These are phyloP conservation scores for Sextonia rubra DNA, from an alignment of 164 flowering plant genomes.

Conservation along the genomic window DNA sequence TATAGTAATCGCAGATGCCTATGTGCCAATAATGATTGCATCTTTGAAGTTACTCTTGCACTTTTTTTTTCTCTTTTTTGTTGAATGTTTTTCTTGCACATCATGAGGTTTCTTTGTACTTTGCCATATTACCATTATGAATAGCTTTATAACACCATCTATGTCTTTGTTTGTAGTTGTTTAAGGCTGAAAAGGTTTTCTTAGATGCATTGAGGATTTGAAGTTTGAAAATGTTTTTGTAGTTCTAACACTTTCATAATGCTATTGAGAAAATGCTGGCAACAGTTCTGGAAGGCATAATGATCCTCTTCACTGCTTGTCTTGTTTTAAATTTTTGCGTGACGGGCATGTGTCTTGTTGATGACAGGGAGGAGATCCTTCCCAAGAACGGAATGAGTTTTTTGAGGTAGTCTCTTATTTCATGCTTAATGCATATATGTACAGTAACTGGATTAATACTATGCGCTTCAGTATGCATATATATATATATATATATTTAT, in stretches of 20 bases:
- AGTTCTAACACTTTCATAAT: not conserved
- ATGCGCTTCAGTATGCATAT: not conserved
- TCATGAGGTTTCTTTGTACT: not conserved
- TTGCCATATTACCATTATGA: not conserved
- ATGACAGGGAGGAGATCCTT: conserved; percentile 59
- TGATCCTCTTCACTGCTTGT: not conserved
- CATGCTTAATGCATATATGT: not conserved
- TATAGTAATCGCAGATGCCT: not conserved
- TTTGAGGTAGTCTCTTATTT: conserved; percentile 36
- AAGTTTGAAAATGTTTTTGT: not conserved
- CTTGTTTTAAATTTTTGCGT: not conserved
- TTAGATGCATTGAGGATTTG: not conserved
- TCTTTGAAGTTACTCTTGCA: not conserved
- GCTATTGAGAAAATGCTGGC: not conserved
- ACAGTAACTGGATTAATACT: not conserved
- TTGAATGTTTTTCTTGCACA: not conserved
- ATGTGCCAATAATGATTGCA: not conserved
- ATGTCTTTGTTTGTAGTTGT: not conserved
- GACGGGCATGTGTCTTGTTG: conserved; percentile 4
- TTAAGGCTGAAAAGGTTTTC: not conserved
- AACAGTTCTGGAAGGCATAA: not conserved
- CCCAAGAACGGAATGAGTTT: conserved; percentile 37
- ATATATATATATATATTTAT: too few relatives aligned
- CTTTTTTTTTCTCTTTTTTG: not conserved
- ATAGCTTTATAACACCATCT: not conserved